Conservation (phyloP, 768 basidiomycete genomes). For the Boletus sp. region DNA sequence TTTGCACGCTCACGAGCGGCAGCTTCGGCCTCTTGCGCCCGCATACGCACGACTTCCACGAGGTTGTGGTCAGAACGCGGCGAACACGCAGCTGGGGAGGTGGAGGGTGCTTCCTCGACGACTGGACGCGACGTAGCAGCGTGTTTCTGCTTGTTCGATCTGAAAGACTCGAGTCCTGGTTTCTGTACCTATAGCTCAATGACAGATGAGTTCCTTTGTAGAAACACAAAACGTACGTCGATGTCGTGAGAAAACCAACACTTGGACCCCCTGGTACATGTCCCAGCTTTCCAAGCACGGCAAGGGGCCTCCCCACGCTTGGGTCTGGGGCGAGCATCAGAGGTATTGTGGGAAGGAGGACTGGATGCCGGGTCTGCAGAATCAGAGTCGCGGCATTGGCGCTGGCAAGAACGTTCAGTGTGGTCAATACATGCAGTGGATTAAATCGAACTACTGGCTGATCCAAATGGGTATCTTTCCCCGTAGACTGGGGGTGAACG, state of each 20-base stretch:
- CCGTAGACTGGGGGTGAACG: neutral
- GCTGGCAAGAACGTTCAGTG: neutral
- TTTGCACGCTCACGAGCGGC: conserved; percentile 11
- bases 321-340: conserved; percentile 19
- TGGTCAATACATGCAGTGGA: neutral
- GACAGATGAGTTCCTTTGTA: neutral
- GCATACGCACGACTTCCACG: neutral
- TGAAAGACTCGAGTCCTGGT: neutral
- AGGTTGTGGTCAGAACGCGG: neutral
- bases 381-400: neutral
- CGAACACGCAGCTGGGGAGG: neutral
- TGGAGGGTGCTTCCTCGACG: neutral
- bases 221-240: conserved; percentile 23
- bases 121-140: neutral
- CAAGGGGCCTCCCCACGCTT: conserved; percentile 23
- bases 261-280: conserved; percentile 34
- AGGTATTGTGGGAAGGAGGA: neutral
- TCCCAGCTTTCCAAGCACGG: conserved; percentile 37
- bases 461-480: neutral
- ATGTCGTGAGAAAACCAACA: conserved; percentile 36
- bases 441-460: neutral
- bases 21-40: conserved; percentile 12
- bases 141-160: neutral
- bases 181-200: conserved; percentile 7
- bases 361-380: neutral